phyloP scores from a whole-genome alignment of 257 asterid species.

The Rubia yunnanensis region DNA sequence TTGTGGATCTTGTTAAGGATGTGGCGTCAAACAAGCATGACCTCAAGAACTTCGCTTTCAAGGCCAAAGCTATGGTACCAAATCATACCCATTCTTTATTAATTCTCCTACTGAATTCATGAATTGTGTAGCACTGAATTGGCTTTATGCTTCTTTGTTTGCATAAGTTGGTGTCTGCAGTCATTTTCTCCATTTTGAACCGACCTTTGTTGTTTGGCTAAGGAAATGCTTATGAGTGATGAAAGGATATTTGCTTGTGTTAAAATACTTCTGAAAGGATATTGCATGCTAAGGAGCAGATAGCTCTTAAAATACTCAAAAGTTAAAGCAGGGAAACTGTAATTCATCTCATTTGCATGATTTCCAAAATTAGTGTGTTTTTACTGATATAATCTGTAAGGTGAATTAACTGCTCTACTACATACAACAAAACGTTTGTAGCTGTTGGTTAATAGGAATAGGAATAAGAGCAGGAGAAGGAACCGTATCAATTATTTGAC shows the following conservation, averaged over 20 bases:
- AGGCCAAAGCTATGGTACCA: slow-evolving; percentile 65
- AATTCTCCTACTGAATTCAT: no score
- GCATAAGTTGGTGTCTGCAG: neutral
- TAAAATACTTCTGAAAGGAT: neutral
- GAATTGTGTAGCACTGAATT: neutral
- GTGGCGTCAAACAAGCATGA: slow-evolving; percentile 58
- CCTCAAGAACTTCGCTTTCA: slow-evolving; percentile 66
- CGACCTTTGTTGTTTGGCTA: no score
- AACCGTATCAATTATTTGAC: neutral
- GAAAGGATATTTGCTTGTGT: neutral
- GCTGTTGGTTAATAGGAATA: neutral
- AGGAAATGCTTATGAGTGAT: no score
- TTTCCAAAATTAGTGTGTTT: neutral
- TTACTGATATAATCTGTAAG: neutral
- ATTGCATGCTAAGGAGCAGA: neutral
- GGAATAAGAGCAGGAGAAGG: no score
- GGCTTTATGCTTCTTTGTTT: slow-evolving; percentile 8
- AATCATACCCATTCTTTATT: slow-evolving; percentile 5
- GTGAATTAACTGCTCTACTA: neutral
- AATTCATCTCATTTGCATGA: neutral
- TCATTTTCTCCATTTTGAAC: neutral
- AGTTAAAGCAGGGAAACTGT: neutral
- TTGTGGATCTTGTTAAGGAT: slow-evolving; percentile 69
- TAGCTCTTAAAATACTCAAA: neutral
- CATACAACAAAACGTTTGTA: neutral